Evolutionary conservation across 2,329 filamentous ascomycete species (phyloP).

Genomic region (Aspergillus pseudotamarii): DNA sequence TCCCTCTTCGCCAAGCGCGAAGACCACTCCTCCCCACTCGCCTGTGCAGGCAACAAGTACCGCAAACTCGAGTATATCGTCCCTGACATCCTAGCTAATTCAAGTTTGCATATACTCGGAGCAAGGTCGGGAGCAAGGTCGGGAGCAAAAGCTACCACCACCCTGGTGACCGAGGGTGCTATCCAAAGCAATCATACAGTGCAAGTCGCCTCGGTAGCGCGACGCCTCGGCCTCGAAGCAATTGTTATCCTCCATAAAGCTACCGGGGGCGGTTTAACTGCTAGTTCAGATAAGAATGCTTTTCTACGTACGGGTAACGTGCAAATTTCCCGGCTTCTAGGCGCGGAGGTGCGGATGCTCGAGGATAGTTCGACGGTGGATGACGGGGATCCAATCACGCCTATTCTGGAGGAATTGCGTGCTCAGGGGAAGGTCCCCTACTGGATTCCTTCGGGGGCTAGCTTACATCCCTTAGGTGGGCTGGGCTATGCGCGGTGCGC

Average conservation of each 20-base stretch:
- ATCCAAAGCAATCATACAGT: conserved; percentile 43
- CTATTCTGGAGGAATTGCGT: conserved; percentile 28
- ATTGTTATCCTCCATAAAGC: conserved; percentile 32
- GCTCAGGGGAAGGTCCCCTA: conserved; percentile 27
- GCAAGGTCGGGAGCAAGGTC: conserved; percentile 15
- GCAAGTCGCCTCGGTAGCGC: conserved; percentile 35
- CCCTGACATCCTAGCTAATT: conserved; percentile 33
- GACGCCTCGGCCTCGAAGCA: conserved; percentile 29
- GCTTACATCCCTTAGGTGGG: conserved; percentile 36
- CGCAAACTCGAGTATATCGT: conserved; percentile 43
- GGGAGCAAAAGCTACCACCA: conserved; percentile 20
- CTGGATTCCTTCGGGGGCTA: conserved; percentile 41
- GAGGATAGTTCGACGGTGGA: conserved; percentile 55
- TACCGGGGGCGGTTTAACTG: conserved; percentile 30
- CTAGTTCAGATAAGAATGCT: conserved; percentile 17
- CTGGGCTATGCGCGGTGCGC: conserved; percentile 38
- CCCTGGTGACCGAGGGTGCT: conserved; percentile 39
- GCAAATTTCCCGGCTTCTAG: conserved; percentile 32
- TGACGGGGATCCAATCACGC: conserved; percentile 38
- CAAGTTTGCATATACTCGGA: conserved; percentile 20
- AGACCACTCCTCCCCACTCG: conserved; percentile 38
- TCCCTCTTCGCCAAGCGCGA: conserved; percentile 37
- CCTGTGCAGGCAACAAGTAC: conserved; percentile 42
- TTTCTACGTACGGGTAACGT: conserved; percentile 32
- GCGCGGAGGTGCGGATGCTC: conserved; percentile 54